Evolutionary conservation across 257 asterid species (phyloP).

Genomic region (Solanum arcanum): DNA sequence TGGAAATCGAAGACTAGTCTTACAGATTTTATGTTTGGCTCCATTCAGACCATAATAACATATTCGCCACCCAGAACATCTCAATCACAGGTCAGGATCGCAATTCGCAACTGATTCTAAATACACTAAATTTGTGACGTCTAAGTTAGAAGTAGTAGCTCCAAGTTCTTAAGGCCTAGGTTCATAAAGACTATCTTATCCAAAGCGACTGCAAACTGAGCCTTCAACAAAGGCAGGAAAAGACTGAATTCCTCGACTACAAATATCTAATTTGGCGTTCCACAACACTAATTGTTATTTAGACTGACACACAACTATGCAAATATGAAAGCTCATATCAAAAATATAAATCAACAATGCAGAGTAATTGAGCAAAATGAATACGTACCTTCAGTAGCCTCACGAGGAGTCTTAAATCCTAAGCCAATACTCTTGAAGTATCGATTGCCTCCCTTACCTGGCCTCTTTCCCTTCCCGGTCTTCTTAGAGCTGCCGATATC

Average conservation of each 20-base stretch:
- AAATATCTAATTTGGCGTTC: not conserved
- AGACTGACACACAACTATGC: not conserved
- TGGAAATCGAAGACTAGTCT: not conserved
- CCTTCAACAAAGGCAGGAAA: not conserved
- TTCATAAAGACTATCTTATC: not conserved
- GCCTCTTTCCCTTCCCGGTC: conserved; percentile 34
- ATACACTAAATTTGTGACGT: not conserved
- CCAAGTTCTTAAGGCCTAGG: not conserved
- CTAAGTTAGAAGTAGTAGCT: not conserved
- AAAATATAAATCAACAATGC: not conserved
- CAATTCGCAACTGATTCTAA: not conserved
- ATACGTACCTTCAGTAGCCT: conserved; percentile 26
- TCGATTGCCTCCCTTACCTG: conserved; percentile 39
- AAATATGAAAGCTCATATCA: not conserved
- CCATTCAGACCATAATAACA: not conserved
- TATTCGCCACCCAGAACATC: not conserved
- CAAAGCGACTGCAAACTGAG: not conserved
- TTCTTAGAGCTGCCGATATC: conserved; percentile 27
- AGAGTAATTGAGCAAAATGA: not conserved
- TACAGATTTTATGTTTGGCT: not conserved
- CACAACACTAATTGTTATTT: not conserved
- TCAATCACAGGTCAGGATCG: not conserved
- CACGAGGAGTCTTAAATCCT: conserved; percentile 35
- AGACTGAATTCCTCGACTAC: not conserved
- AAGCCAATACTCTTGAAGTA: conserved; percentile 34